Percentiles rank a stretch among this genome's conserved stretches.
These are phyloP conservation scores for Groenewaldozyma salmanticensis DNA, from an alignment of 805 yeast genomes.

Conservation along the genomic window DNA sequence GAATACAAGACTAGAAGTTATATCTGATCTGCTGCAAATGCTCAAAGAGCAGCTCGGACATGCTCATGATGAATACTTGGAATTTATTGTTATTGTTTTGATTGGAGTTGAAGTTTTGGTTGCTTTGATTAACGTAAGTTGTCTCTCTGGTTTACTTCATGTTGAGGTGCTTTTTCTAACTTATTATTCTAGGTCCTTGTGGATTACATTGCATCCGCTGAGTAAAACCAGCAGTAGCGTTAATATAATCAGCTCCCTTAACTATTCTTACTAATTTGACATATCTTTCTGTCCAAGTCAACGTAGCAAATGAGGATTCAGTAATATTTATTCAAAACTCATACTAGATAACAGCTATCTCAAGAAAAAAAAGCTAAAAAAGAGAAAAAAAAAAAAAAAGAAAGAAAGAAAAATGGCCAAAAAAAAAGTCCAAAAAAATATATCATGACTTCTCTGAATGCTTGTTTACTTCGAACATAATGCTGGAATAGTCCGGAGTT, in stretches of 20 bases:
- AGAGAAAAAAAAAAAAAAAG: too few relatives aligned
- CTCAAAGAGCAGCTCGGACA: slow-evolving; percentile 95
- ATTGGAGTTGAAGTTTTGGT: slow-evolving; percentile 90
- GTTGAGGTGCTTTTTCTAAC: neutral
- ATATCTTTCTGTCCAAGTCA: too few relatives aligned
- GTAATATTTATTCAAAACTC: too few relatives aligned
- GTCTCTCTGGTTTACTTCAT: neutral
- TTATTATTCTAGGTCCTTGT: slow-evolving; percentile 20
- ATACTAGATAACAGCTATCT: too few relatives aligned
- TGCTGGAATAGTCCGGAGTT: too few relatives aligned
- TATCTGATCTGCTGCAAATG: slow-evolving; percentile 89
- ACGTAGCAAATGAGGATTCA: too few relatives aligned
- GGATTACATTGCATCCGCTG: slow-evolving; percentile 24
- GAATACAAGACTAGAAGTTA: slow-evolving; percentile 88
- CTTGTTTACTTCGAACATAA: too few relatives aligned
- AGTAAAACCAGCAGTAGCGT: neutral
- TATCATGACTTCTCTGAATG: too few relatives aligned
- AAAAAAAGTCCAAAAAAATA: too few relatives aligned
- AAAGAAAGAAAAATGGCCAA: too few relatives aligned
- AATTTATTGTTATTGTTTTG: slow-evolving; percentile 78
- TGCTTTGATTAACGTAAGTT: slow-evolving; percentile 63
- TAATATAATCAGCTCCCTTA: neutral
- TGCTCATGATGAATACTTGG: slow-evolving; percentile 81
- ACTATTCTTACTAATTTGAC: too few relatives aligned
- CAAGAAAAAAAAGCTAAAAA: too few relatives aligned